Evolutionary conservation across 495 filamentous ascomycete genomes (phyloP), one percentile per base, ranked within the genome.

Genomic region (Cercophora samala): DNA sequence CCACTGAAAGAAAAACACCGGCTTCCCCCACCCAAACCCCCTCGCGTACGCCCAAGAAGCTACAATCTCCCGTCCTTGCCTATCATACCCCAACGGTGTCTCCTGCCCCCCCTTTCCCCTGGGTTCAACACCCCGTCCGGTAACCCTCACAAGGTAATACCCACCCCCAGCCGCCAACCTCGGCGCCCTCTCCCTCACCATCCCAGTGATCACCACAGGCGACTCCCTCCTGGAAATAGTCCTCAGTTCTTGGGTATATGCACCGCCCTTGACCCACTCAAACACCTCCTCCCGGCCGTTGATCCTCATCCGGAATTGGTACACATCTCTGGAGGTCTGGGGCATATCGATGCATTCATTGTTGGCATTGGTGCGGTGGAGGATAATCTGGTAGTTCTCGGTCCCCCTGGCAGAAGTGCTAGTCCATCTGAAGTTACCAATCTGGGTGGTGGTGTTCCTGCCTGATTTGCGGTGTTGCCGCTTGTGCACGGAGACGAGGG

Each of bases 401-500:
- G 6, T 1, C 13, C 26, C 58, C 5, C 23, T 8, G 6, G n/a
- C 26, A 6, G 17, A 13, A 6, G 23, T 26, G 17, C n/a, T 23
- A 8, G 37, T 46, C 9, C 8, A 46, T 46, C 13, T 46, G 37
- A 46, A 5, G 37, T 46, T 46, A 9, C 37, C 37, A 1, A 46
- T 46, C 13, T 46, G 37, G 37, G 37, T 46, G 8, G 37, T 46
- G 5, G 37, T 1, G 6, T 5, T 46, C 37, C 37, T 9, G 37
- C 37, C 37, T 11, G 37, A 46, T 9, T 18, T 46, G 17, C 58
- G 58, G 58, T 60, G 0, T 13, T 60, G 58, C 4, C 9, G 58
- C 24, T 60, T 60, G 17, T 60, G 23, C 5, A 60, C 58, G 24
- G 58, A 25, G 58, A 60, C 23, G 58, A 60, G 58, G 23, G 58